Conservation (phyloP, 352 stramenopile genomes). For the Globisporangium nodosum region DNA sequence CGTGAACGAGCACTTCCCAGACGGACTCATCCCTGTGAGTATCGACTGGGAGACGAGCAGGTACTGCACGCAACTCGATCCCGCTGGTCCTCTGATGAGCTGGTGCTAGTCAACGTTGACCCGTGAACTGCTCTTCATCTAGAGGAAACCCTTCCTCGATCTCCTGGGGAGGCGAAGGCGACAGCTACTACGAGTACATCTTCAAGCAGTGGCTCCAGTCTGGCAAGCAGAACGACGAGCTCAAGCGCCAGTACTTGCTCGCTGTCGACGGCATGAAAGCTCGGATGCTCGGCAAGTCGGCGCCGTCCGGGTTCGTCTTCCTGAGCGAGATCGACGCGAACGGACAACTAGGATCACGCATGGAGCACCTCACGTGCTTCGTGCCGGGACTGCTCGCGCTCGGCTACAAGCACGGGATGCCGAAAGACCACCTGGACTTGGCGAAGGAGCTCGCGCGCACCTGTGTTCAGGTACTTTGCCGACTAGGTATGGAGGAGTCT, state of each 20-base stretch:
- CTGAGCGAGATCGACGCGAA: conserved; percentile 28
- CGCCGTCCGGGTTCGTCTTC: conserved; percentile 32
- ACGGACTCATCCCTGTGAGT: conserved; percentile 39
- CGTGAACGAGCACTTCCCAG: conserved; percentile 2
- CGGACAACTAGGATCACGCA: conserved; percentile 25
- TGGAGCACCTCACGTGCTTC: conserved; percentile 89
- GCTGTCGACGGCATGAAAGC: conserved; percentile 45
- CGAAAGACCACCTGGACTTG: conserved; percentile 45
- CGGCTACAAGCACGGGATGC: conserved; percentile 49
- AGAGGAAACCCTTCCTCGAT: conserved; percentile 8
- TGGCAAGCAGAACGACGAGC: conserved; percentile 36
- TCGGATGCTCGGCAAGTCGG: conserved; percentile 33
- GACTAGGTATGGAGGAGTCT: not conserved
- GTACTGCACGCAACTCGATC: conserved; percentile 8
- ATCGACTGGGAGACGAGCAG: conserved; percentile 24
- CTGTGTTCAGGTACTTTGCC: conserved; percentile 48
- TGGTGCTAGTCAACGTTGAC: too few species aligned
- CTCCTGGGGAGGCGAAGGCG: conserved; percentile 48
- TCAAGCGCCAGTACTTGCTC: conserved; percentile 49
- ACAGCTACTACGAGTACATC: conserved; percentile 77
- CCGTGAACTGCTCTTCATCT: too few species aligned
- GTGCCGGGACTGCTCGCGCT: conserved; percentile 79
- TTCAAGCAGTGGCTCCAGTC: conserved; percentile 70
- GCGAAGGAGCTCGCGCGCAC: conserved; percentile 70
- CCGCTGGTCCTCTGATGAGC: not conserved